phyloP scores from a whole-genome alignment of 225 moss, liverwort and hornwort species.

The Rhytidiadelphus loreus region DNA sequence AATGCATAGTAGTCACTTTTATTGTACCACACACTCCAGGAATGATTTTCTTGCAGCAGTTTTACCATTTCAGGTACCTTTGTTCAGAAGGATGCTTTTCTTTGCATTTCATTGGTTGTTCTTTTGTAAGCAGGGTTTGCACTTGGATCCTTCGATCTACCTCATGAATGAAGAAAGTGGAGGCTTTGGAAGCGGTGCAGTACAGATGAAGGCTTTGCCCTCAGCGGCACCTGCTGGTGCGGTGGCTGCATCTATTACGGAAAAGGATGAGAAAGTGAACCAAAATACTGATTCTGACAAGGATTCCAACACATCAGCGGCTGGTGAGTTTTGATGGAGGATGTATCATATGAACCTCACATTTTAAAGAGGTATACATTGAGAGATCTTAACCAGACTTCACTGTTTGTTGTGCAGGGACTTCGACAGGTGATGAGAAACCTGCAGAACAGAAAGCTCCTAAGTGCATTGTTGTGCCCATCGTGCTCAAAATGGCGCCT shows the following conservation, averaged over 20 bases:
- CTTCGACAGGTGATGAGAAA: constrained; percentile 19
- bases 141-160: constrained; percentile 93
- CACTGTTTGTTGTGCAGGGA: constrained; percentile 5
- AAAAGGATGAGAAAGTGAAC: constrained; percentile 9
- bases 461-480: constrained; percentile 87
- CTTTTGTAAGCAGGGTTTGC: constrained; percentile 57
- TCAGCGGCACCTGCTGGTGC: constrained; percentile 26
- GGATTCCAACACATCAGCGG: neutral
- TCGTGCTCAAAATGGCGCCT: constrained; percentile 86
- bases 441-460: constrained; percentile 26
- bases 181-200: constrained; percentile 30
- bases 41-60: neutral
- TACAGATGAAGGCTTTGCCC: constrained; percentile 35
- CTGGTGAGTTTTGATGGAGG: neutral
- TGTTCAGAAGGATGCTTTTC: neutral
- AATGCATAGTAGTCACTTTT: neutral
- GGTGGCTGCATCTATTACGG: constrained; percentile 14
- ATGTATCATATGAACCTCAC: neutral
- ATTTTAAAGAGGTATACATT: neutral
- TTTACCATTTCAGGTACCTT: neutral
- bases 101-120: neutral
- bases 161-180: constrained; percentile 78
- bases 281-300: neutral
- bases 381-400: neutral
- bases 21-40: neutral